Percentiles rank a stretch among this genome's conserved stretches.
phyloP scores from a whole-genome alignment of 148 eudicot genomes.

The Fagopyrum esculentum region DNA sequence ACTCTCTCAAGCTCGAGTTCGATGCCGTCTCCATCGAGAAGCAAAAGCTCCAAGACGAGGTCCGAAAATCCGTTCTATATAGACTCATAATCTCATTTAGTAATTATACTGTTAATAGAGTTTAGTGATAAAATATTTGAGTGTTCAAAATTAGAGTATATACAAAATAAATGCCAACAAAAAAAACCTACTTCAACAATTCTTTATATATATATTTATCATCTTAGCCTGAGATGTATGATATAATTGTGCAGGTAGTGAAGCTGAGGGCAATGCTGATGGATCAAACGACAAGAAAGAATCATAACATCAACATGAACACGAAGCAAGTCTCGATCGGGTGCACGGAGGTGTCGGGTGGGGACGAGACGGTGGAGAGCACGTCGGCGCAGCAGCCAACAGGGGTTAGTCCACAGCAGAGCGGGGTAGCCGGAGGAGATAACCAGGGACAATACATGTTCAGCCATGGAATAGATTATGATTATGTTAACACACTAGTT shows the following conservation, averaged over 20 bases:
- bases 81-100: too few relatives aligned
- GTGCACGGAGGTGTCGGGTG: constrained; percentile 34
- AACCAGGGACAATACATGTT: constrained; percentile 15
- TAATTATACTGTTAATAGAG: too few relatives aligned
- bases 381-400: constrained; percentile 16
- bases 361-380: constrained; percentile 50
- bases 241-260: constrained; percentile 24
- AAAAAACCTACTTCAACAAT: too few relatives aligned
- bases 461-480: constrained; percentile 19
- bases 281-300: constrained; percentile 27
- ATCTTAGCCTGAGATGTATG: too few relatives aligned
- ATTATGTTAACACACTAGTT: constrained; percentile 20
- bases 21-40: constrained; percentile 17
- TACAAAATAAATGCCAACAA: too few relatives aligned
- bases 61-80: not conserved
- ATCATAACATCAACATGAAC: not conserved
- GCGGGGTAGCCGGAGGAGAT: constrained; percentile 8
- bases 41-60: constrained; percentile 22
- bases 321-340: constrained; percentile 25
- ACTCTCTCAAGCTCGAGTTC: constrained; percentile 17
- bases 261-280: constrained; percentile 38
- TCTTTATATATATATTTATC: too few relatives aligned
- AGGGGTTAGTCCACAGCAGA: constrained; percentile 3
- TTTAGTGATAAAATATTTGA: too few relatives aligned
- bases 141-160: too few relatives aligned